phyloP scores from a whole-genome alignment of 108 stramenopile species.

The Epipyxis sp. region DNA sequence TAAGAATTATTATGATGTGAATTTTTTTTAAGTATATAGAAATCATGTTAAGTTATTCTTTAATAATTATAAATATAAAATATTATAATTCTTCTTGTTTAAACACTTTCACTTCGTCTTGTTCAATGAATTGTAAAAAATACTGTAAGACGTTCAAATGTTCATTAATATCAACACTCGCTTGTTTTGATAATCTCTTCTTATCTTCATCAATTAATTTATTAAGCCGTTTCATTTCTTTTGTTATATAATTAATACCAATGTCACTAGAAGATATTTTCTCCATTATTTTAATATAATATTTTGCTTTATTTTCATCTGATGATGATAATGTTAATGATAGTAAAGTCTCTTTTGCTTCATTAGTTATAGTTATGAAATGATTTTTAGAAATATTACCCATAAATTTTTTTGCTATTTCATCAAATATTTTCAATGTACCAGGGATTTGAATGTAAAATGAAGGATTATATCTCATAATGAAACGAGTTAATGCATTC shows the following conservation, averaged over 20 bases:
- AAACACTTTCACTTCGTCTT: neutral
- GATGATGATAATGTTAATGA: neutral
- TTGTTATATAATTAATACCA: too few relatives aligned
- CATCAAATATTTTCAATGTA: neutral
- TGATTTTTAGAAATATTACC: neutral
- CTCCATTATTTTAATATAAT: slow-evolving; percentile 2
- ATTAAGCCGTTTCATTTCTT: too few relatives aligned
- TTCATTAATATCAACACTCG: too few relatives aligned
- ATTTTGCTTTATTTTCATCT: neutral
- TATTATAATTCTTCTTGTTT: neutral
- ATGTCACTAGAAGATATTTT: too few relatives aligned
- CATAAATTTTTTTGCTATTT: neutral
- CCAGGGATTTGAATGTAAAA: neutral
- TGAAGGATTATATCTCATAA: neutral
- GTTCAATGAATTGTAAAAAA: too few relatives aligned
- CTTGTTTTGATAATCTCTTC: too few relatives aligned
- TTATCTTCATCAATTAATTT: too few relatives aligned
- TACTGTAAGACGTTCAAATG: too few relatives aligned
- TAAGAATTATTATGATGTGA: too few relatives aligned
- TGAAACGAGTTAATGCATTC: neutral
- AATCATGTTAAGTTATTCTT: too few relatives aligned
- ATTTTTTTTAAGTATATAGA: too few relatives aligned
- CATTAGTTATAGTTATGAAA: neutral
- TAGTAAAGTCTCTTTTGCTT: neutral
- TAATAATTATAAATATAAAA: too few relatives aligned